Conservation (phyloP, 2,329 filamentous ascomycete genomes). For the Pezicula neosporulosa region DNA sequence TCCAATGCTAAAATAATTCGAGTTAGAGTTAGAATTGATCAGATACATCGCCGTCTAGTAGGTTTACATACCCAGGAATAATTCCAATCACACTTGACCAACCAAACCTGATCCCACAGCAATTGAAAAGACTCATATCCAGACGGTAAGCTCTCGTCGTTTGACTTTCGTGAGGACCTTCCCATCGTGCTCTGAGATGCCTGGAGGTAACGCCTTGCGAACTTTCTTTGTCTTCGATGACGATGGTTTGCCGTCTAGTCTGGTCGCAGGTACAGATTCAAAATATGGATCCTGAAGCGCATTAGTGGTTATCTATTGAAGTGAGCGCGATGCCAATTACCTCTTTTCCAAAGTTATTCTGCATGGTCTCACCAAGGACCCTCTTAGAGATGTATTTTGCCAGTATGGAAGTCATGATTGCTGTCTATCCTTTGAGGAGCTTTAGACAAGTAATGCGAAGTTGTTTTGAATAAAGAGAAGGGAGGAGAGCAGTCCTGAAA, state of each 20-base stretch:
- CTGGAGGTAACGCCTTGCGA: conserved; percentile 79
- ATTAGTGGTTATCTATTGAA: conserved; percentile 14
- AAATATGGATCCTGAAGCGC: conserved; percentile 78
- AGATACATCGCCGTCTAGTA: conserved; percentile 4
- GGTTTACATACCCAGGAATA: conserved; percentile 67
- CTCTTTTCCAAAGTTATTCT: conserved; percentile 57
- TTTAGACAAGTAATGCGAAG: neutral
- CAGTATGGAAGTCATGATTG: conserved; percentile 48
- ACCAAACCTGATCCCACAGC: conserved; percentile 79
- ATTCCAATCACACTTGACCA: conserved; percentile 86
- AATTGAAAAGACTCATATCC: conserved; percentile 80
- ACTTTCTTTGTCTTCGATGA: conserved; percentile 73
- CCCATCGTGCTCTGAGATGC: conserved; percentile 79
- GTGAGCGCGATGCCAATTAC: conserved; percentile 33
- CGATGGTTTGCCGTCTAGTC: conserved; percentile 58
- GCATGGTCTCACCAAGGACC: conserved; percentile 51
- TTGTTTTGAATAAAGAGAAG: neutral
- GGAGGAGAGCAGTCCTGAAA: conserved; percentile 6
- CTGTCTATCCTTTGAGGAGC: conserved; percentile 2
- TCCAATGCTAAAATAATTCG: conserved; percentile 53
- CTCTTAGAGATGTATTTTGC: conserved; percentile 54
- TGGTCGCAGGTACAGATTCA: conserved; percentile 73
- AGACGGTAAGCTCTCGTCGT: conserved; percentile 77
- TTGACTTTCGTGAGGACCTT: conserved; percentile 83
- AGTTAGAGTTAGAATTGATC: conserved; percentile 25